Conservation (phyloP, 345 rosid genomes). For the Firmiana major region DNA sequence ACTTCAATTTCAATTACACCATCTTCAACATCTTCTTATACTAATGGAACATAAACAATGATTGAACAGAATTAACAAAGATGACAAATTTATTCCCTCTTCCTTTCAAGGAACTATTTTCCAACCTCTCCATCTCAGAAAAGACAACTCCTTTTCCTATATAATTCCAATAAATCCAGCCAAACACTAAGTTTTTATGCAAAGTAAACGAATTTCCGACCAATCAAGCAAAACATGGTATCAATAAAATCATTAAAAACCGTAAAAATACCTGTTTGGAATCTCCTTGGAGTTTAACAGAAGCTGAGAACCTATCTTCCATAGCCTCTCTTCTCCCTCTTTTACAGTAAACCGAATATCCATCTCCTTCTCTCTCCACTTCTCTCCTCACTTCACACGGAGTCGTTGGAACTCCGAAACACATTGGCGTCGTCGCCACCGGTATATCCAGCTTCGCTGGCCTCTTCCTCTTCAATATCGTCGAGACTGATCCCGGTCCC, state of each 20-base stretch:
- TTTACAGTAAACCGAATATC: slow-evolving; percentile 76
- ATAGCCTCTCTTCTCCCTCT: slow-evolving; percentile 83
- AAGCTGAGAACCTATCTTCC: slow-evolving; percentile 91
- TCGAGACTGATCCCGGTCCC: slow-evolving; percentile 19
- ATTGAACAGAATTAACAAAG: background rate
- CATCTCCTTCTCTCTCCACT: slow-evolving; percentile 55
- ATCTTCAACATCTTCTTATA: background rate
- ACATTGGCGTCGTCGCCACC: slow-evolving; percentile 21
- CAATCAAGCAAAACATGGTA: background rate
- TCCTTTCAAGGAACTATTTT: background rate
- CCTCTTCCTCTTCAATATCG: slow-evolving; percentile 69
- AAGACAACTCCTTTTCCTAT: background rate
- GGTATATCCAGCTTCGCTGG: slow-evolving; percentile 75
- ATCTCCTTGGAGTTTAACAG: slow-evolving; percentile 49
- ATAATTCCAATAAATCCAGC: background rate
- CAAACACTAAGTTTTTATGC: background rate
- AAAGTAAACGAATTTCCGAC: background rate
- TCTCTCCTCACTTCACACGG: slow-evolving; percentile 35
- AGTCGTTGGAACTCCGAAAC: slow-evolving; percentile 36
- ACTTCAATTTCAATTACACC: background rate
- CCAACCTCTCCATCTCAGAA: background rate
- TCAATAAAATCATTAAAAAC: background rate
- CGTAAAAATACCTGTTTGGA: slow-evolving; percentile 51
- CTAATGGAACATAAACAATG: background rate
- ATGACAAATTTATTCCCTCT: background rate